Evolutionary conservation across 108 stramenopile species (phyloP).

Genomic region (Nitzschia palea): DNA sequence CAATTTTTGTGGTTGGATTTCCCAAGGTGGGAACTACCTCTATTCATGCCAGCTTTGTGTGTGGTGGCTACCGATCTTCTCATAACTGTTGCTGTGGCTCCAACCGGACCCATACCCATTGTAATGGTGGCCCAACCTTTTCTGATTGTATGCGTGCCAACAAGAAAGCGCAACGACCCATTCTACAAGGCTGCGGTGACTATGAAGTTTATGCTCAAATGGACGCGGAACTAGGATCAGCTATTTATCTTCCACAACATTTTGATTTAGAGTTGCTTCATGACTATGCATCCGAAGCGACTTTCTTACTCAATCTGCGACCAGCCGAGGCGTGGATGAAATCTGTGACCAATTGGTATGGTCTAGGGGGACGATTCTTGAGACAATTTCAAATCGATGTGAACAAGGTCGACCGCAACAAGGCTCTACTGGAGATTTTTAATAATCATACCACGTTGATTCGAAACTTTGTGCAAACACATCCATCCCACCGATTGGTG

Average conservation of each 20-base stretch:
- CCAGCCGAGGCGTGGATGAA: constrained; percentile 25
- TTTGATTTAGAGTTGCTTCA: constrained; percentile 30
- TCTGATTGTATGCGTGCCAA: constrained; percentile 17
- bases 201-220: constrained; percentile 36
- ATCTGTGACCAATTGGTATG: constrained; percentile 13
- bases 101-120: constrained; percentile 18
- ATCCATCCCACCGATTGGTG: constrained; percentile 22
- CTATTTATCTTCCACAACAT: constrained; percentile 38
- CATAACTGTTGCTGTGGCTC: constrained; percentile 37
- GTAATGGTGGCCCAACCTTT: background rate
- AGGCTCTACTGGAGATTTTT: constrained; percentile 9
- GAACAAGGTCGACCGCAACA: background rate
- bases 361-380: constrained; percentile 16
- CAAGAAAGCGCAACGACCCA: background rate
- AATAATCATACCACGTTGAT: constrained; percentile 12
- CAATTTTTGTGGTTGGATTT: constrained; percentile 17
- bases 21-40: constrained; percentile 32
- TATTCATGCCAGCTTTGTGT: constrained; percentile 22
- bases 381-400: background rate
- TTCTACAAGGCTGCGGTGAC: constrained; percentile 28
- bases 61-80: constrained; percentile 18
- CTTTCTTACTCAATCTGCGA: constrained; percentile 36
- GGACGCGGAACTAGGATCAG: constrained; percentile 12
- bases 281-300: constrained; percentile 34
- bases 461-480: constrained; percentile 20